phyloP scores from a whole-genome alignment of 352 stramenopile genomes.

The Phytophthora idaei region DNA sequence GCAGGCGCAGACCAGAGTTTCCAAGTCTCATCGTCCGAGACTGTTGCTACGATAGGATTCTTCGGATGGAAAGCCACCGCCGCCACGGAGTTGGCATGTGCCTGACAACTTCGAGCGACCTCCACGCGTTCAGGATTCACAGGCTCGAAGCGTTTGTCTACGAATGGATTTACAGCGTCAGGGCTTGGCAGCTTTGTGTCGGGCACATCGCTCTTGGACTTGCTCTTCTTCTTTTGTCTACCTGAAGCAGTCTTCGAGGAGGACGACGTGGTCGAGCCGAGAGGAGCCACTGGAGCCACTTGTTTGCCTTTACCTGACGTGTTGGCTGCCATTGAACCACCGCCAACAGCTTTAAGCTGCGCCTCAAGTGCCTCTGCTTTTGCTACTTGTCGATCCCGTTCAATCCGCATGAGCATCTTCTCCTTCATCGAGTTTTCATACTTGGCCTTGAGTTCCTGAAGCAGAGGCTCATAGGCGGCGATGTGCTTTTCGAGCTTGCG shows the following conservation, averaged over 20 bases:
- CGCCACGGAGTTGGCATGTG: constrained; percentile 91
- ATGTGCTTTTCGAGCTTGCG: constrained; percentile 92
- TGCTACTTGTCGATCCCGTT: constrained; percentile 91
- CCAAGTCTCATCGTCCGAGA: constrained; percentile 95
- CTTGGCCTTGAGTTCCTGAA: constrained; percentile 93
- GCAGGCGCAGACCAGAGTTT: constrained; percentile 94
- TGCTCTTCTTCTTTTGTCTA: constrained; percentile 51
- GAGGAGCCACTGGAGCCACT: constrained; percentile 30
- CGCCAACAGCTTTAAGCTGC: constrained; percentile 69
- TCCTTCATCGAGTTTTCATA: constrained; percentile 97
- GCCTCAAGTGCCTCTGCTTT: constrained; percentile 89
- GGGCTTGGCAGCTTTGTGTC: constrained; percentile 63
- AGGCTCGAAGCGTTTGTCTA: constrained; percentile 76
- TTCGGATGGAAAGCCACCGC: constrained; percentile 93
- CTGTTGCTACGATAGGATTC: constrained; percentile 92
- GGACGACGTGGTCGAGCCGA: constrained; percentile 17
- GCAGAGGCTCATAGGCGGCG: constrained; percentile 91
- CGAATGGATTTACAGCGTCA: constrained; percentile 71
- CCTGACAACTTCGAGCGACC: constrained; percentile 88
- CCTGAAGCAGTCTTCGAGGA: constrained; percentile 23
- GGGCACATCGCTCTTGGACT: constrained; percentile 44
- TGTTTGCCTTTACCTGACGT: constrained; percentile 35
- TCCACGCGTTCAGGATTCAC: constrained; percentile 78
- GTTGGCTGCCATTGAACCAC: constrained; percentile 11
- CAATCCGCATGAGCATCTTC: constrained; percentile 96